phyloP scores from a whole-genome alignment of 164 flowering plant genomes.

The Brasenia schreberi region DNA sequence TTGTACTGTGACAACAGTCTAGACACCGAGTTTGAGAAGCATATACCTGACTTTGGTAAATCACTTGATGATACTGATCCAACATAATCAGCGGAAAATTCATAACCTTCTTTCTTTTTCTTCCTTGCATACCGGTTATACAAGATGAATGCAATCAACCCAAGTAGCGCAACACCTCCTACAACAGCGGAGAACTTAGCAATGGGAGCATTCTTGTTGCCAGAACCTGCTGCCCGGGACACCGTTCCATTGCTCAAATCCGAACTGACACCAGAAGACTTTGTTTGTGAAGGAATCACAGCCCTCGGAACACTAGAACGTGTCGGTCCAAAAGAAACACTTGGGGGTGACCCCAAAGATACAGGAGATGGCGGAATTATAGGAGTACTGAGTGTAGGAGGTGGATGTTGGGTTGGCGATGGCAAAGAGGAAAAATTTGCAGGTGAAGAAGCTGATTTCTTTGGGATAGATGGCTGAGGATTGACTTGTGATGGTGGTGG shows the following conservation, averaged over 20 bases:
- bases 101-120: conserved; percentile 30
- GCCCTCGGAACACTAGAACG: conserved; percentile 2
- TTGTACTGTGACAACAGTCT: too few relatives aligned
- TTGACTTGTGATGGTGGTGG: conserved; percentile 18
- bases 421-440: background rate
- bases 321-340: conserved; percentile 4
- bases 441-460: background rate
- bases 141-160: conserved; percentile 25
- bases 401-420: conserved; percentile 3
- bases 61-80: conserved; percentile 32
- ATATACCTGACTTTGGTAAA: conserved; percentile 43
- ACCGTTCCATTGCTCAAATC: conserved; percentile 7
- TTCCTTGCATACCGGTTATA: conserved; percentile 23
- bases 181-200: conserved; percentile 25
- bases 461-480: background rate
- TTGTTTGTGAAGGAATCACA: background rate
- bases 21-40: background rate
- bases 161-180: conserved; percentile 21
- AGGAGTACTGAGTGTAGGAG: conserved; percentile 4
- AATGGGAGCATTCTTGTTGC: conserved; percentile 19
- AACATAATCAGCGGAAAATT: conserved; percentile 27
- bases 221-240: conserved; percentile 13
- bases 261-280: conserved; percentile 2
- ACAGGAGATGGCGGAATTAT: conserved; percentile 1
- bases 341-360: conserved; percentile 9